A percentile compares a stretch with the other conserved stretches of the same genome.
These are phyloP conservation scores for Tylopilus balloui DNA, from an alignment of 768 basidiomycete genomes.

Conservation along the genomic window DNA sequence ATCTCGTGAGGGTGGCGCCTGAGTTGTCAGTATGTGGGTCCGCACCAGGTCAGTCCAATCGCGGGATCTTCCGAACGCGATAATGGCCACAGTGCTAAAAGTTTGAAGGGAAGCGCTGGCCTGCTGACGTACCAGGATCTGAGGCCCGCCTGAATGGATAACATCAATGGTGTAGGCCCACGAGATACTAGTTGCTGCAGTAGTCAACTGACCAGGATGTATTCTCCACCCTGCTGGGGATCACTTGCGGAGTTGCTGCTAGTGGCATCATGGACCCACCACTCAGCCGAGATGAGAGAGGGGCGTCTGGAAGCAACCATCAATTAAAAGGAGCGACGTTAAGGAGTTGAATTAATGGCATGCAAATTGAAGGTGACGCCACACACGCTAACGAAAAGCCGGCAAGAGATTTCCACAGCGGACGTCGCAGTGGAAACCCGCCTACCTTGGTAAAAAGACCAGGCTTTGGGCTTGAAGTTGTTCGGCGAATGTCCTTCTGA, in stretches of 20 bases:
- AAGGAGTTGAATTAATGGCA: conserved; percentile 6
- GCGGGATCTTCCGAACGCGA: conserved; percentile 1
- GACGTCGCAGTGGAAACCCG: conserved; percentile 3
- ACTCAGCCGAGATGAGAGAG: conserved; percentile 24
- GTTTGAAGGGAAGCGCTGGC: conserved; percentile 4
- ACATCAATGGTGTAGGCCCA: neutral
- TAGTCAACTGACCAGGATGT: neutral
- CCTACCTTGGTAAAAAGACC: neutral
- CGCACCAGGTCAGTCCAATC: conserved; percentile 2
- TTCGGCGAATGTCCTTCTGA: conserved; percentile 1
- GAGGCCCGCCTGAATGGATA: neutral
- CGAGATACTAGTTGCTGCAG: neutral
- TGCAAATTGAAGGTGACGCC: conserved; percentile 14
- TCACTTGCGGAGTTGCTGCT: neutral
- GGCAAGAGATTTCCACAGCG: conserved; percentile 1
- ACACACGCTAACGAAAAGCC: conserved; percentile 11
- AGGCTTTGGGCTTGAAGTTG: conserved; percentile 15
- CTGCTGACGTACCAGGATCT: conserved; percentile 1
- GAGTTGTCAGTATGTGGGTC: conserved; percentile 4
- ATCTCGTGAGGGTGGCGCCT: conserved; percentile 16
- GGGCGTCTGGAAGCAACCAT: conserved; percentile 4
- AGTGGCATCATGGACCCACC: neutral
- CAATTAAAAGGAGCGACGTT: conserved; percentile 18
- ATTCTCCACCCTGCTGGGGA: neutral
- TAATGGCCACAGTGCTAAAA: conserved; percentile 10